Conservation (phyloP, 805 yeast species). For the Nakazawaea molendinolei region DNA sequence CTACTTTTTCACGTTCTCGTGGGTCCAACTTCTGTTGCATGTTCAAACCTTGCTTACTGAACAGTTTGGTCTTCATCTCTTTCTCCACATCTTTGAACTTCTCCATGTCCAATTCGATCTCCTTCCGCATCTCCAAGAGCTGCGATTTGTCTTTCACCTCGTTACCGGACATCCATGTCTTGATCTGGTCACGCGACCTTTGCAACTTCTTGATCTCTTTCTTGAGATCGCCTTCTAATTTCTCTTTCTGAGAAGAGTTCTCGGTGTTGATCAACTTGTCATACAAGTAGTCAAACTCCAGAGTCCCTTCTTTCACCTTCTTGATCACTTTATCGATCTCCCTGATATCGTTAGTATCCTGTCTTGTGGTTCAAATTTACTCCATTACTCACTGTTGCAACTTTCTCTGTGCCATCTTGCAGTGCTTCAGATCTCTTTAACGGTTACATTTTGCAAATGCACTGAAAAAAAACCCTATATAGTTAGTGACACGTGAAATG, state of each 20-base stretch:
- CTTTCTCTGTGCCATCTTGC: constrained; percentile 30
- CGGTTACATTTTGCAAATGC: neutral
- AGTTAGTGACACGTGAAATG: no score
- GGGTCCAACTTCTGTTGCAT: constrained; percentile 38
- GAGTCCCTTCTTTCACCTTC: constrained; percentile 52
- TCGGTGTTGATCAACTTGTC: constrained; percentile 46
- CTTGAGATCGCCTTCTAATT: constrained; percentile 48
- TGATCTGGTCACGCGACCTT: constrained; percentile 53
- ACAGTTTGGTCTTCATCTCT: constrained; percentile 49
- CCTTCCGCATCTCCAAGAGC: constrained; percentile 37
- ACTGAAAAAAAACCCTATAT: no score
- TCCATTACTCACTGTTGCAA: constrained; percentile 28
- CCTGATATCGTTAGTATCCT: constrained; percentile 16
- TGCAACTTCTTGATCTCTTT: constrained; percentile 56
- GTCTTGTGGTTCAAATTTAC: neutral
- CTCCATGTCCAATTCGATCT: constrained; percentile 47
- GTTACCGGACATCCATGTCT: constrained; percentile 50
- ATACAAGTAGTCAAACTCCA: constrained; percentile 46
- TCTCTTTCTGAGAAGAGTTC: constrained; percentile 47
- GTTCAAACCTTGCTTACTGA: constrained; percentile 49
- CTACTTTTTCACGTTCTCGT: constrained; percentile 69
- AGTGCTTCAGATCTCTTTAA: neutral
- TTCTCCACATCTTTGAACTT: constrained; percentile 54
- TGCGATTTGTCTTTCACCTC: constrained; percentile 41
- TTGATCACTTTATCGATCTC: constrained; percentile 61